phyloP scores from a whole-genome alignment of 805 yeast genomes.

The Metschnikowia gelsemii region DNA sequence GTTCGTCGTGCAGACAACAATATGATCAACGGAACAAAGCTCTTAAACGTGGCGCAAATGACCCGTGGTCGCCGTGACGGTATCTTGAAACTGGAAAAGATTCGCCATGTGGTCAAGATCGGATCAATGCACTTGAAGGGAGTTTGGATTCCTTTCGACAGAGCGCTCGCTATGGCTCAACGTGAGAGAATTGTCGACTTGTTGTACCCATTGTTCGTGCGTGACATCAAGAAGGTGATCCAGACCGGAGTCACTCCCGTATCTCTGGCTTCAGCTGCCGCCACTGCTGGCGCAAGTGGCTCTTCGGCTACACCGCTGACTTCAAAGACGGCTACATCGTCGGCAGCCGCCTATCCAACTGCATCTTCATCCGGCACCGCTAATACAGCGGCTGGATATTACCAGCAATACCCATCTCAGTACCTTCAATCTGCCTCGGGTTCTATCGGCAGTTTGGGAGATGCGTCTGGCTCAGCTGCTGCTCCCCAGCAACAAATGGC shows the following conservation, averaged over 20 bases:
- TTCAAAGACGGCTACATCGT: conserved; percentile 8
- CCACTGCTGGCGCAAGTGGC: conserved; percentile 7
- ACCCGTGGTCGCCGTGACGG: conserved; percentile 88
- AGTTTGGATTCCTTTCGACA: conserved; percentile 85
- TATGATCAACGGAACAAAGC: conserved; percentile 83
- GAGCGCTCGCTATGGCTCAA: conserved; percentile 80
- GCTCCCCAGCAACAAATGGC: conserved; percentile 17
- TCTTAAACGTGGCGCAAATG: conserved; percentile 81
- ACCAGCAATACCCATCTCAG: conserved; percentile 22
- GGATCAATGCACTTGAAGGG: conserved; percentile 89
- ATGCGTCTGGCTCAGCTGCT: conserved; percentile 10
- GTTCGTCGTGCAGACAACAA: conserved; percentile 83
- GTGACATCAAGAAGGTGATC: conserved; percentile 63
- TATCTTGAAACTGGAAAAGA: conserved; percentile 71
- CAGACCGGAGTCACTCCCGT: conserved; percentile 46
- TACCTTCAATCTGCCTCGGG: conserved; percentile 15
- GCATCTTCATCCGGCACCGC: conserved; percentile 7
- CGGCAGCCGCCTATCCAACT: conserved; percentile 10
- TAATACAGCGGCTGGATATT: conserved; percentile 14
- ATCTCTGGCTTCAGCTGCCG: conserved; percentile 10
- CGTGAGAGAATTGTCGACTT: conserved; percentile 57
- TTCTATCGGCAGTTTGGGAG: conserved; percentile 8
- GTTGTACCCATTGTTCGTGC: conserved; percentile 44
- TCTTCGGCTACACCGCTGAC: conserved; percentile 10
- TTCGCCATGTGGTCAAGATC: conserved; percentile 77